phyloP scores from a whole-genome alignment of 352 stramenopile genomes.

The Aphanomyces stellatus region DNA sequence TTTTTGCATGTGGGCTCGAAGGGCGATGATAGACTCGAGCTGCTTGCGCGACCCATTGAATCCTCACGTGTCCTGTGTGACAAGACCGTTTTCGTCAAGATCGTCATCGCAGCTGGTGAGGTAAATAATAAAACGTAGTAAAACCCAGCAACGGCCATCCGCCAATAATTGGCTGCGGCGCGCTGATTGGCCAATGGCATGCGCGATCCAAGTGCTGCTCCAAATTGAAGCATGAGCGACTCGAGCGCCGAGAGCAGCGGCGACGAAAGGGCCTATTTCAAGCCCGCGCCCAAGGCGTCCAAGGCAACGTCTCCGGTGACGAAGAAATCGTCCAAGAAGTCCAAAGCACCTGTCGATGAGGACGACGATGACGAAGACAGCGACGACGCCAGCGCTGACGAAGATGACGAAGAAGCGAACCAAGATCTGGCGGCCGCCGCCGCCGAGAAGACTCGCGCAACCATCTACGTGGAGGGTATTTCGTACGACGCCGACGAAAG shows the following conservation, averaged over 20 bases:
- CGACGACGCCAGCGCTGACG: neutral
- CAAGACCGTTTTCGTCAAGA: no score
- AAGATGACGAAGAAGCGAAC: conserved; percentile 25
- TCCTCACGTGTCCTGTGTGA: no score
- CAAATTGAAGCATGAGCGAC: neutral
- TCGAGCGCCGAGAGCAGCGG: conserved; percentile 24
- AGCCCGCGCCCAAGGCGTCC: conserved; percentile 23
- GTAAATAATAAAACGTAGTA: conserved; percentile 2
- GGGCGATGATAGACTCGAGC: no score
- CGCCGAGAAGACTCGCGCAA: conserved; percentile 65
- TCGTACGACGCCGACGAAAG: conserved; percentile 88
- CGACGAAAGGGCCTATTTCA: conserved; percentile 71
- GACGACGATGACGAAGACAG: conserved; percentile 6
- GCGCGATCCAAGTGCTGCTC: neutral
- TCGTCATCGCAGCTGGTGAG: neutral
- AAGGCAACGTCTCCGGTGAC: conserved; percentile 23
- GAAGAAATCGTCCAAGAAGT: no score
- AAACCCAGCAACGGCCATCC: neutral
- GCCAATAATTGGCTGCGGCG: neutral
- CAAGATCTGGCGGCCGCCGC: conserved; percentile 46
- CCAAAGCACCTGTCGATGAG: no score
- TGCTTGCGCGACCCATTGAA: no score
- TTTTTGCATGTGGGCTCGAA: no score
- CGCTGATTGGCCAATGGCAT: neutral
- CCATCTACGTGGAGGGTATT: conserved; percentile 94